Percentiles rank a stretch among this genome's conserved stretches.
These are phyloP conservation scores for Rosa rugosa DNA, from an alignment of 306 rosid species.

Conservation along the genomic window DNA sequence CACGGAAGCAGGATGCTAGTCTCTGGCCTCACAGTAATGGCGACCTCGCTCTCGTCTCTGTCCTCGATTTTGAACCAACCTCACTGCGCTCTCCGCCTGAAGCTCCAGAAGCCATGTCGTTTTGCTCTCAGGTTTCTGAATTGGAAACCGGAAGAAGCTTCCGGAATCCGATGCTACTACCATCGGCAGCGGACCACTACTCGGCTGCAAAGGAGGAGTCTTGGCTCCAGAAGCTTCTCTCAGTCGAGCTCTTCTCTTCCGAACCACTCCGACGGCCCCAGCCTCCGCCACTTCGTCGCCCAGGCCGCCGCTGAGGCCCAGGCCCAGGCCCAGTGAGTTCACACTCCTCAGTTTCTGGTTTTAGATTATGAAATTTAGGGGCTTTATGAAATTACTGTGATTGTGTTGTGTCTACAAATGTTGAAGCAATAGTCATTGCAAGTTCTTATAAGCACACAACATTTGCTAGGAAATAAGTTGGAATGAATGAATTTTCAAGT, in stretches of 20 bases:
- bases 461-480: not conserved
- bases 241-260: conserved; percentile 20
- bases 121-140: conserved; percentile 33
- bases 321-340: conserved; percentile 50
- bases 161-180: conserved; percentile 22
- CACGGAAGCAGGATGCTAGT: not conserved
- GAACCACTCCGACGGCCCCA: conserved; percentile 33
- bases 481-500: not conserved
- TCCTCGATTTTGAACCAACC: conserved; percentile 60
- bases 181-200: conserved; percentile 23
- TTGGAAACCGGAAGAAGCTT: conserved; percentile 22
- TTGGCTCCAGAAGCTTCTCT: conserved; percentile 44
- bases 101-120: conserved; percentile 45
- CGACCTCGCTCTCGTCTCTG: conserved; percentile 45
- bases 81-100: conserved; percentile 43
- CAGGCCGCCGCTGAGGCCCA: conserved; percentile 66
- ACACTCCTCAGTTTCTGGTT: not conserved
- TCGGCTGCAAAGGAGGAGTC: conserved; percentile 18
- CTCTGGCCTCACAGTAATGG: conserved; percentile 27
- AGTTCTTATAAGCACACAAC: not conserved
- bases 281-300: conserved; percentile 47
- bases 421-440: not conserved
- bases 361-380: not conserved
- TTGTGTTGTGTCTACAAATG: not conserved
- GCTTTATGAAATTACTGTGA: not conserved